Conservation (phyloP, 108 stramenopile genomes). For the Nitzschia inconspicua region DNA sequence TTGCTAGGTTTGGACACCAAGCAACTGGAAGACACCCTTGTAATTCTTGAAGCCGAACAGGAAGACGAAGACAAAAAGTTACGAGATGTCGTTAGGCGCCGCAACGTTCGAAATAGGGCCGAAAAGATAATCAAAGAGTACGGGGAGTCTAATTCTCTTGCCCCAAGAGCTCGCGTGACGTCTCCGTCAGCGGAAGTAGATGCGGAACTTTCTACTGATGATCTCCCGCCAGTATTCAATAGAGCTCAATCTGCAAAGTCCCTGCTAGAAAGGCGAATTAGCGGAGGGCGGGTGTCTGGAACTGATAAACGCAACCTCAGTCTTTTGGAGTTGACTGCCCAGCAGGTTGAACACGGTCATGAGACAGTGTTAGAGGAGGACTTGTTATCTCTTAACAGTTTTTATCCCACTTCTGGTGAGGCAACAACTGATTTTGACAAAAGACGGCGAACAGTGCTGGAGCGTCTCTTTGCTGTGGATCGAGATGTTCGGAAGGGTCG, state of each 20-base stretch:
- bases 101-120: conserved; percentile 65
- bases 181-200: conserved; percentile 1
- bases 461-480: conserved; percentile 80
- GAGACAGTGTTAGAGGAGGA: conserved; percentile 63
- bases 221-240: conserved; percentile 66
- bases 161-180: too few relatives aligned
- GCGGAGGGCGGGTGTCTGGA: conserved; percentile 22
- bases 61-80: conserved; percentile 14
- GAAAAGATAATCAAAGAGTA: conserved; percentile 60
- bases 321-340: conserved; percentile 46
- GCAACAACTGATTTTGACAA: conserved; percentile 57
- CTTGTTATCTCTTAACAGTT: conserved; percentile 69
- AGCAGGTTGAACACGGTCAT: conserved; percentile 9
- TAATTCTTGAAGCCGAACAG: conserved; percentile 11
- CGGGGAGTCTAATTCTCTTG: conserved; percentile 1
- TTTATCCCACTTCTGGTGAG: conserved; percentile 36
- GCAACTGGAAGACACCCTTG: neutral
- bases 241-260: conserved; percentile 56
- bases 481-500: conserved; percentile 69
- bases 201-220: conserved; percentile 48
- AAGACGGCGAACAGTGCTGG: conserved; percentile 62
- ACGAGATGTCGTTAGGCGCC: conserved; percentile 34
- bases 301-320: conserved; percentile 39
- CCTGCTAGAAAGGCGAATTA: conserved; percentile 36
- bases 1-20: conserved; percentile 1